Evolutionary conservation across 352 stramenopile genomes (phyloP).

Genomic region (Phytophthora aleatoria): DNA sequence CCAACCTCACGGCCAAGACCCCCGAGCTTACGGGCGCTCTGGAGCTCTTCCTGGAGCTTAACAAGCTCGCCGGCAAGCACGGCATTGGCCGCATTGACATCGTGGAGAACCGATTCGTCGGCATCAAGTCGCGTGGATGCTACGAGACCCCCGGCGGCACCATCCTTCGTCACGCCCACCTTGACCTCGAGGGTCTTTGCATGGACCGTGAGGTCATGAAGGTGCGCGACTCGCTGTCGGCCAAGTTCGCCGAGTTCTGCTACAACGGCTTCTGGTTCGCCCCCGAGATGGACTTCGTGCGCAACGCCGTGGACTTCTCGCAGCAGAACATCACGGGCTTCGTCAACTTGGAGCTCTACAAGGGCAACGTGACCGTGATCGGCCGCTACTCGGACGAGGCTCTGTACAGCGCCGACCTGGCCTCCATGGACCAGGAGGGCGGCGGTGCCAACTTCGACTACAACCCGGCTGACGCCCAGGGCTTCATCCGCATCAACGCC

Average conservation of each 20-base stretch:
- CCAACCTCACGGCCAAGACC: slow-evolving; percentile 88
- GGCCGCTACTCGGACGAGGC: slow-evolving; percentile 92
- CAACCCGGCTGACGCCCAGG: slow-evolving; percentile 96
- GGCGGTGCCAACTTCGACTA: slow-evolving; percentile 97
- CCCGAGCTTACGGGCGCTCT: slow-evolving; percentile 92
- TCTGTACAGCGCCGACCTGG: slow-evolving; percentile 97
- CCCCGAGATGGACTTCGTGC: slow-evolving; percentile 99
- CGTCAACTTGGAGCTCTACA: slow-evolving; percentile 97
- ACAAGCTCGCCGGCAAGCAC: slow-evolving; percentile 96
- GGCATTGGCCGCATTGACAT: slow-evolving; percentile 98
- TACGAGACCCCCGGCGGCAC: slow-evolving; percentile 99
- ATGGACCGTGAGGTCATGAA: slow-evolving; percentile 98
- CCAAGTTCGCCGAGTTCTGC: slow-evolving; percentile 97
- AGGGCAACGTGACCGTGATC: slow-evolving; percentile 96
- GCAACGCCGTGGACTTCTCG: slow-evolving; percentile 93
- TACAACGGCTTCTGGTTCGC: slow-evolving; percentile 99
- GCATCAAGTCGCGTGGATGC: slow-evolving; percentile 98
- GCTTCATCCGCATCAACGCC: slow-evolving; percentile 99
- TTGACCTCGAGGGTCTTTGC: slow-evolving; percentile 95
- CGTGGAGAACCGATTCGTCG: slow-evolving; percentile 99
- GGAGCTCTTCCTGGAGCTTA: slow-evolving; percentile 97
- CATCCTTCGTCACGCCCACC: slow-evolving; percentile 87
- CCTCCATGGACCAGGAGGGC: slow-evolving; percentile 98
- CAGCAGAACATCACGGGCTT: slow-evolving; percentile 95
- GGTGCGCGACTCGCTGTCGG: slow-evolving; percentile 91